These are phyloP conservation scores for Oenanthe javanica DNA, from an alignment of 140 eudicot species.

Conservation along the genomic window DNA sequence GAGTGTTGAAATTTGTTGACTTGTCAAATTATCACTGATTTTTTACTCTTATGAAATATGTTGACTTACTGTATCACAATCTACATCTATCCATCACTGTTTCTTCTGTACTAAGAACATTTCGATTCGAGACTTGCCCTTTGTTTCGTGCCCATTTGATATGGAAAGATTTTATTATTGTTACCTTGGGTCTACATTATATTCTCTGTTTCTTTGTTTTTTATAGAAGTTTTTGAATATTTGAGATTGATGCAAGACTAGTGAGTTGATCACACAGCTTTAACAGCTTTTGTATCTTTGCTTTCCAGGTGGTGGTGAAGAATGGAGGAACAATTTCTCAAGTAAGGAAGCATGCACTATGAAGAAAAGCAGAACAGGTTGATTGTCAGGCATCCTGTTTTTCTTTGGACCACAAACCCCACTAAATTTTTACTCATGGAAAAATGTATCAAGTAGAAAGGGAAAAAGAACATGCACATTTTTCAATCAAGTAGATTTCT, in stretches of 20 bases:
- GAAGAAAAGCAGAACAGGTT: constrained; percentile 82
- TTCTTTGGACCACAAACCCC: constrained; percentile 63
- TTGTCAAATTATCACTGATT: neutral
- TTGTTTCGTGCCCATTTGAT: constrained; percentile 28
- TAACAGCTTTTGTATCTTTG: constrained; percentile 38
- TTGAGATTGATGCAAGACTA: constrained; percentile 26
- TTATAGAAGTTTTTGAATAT: constrained; percentile 18
- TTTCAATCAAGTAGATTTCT: neutral
- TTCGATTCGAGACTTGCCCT: constrained; percentile 33
- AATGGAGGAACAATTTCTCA: constrained; percentile 54
- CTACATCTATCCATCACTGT: constrained; percentile 26
- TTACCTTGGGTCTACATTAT: neutral
- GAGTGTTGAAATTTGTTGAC: neutral
- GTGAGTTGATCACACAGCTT: constrained; percentile 49
- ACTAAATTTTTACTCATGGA: constrained; percentile 2
- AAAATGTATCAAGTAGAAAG: neutral
- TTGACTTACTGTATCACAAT: constrained; percentile 28
- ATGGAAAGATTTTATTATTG: neutral
- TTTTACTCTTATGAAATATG: constrained; percentile 17
- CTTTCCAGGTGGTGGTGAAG: constrained; percentile 80
- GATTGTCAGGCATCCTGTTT: constrained; percentile 32
- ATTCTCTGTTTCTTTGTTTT: constrained; percentile 8
- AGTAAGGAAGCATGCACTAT: constrained; percentile 71
- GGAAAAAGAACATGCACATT: neutral
- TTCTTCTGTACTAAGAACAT: constrained; percentile 14